Evolutionary conservation across 2,329 filamentous ascomycete species (phyloP), one percentile per base, ranked within the genome.

Genomic region (Pestalotiopsis sp.): DNA sequence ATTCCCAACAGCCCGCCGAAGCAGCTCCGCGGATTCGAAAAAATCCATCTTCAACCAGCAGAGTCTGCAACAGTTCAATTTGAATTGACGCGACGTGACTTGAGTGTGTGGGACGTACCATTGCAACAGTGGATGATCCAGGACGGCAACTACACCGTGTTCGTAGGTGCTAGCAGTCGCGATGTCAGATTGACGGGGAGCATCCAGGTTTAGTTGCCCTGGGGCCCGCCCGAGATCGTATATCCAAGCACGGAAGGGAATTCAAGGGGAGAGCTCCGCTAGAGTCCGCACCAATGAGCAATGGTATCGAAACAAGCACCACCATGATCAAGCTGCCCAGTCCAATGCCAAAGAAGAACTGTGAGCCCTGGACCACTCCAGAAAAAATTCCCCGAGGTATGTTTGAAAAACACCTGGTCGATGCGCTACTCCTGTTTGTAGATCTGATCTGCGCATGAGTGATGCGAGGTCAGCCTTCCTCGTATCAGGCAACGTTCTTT

Each of bases 41-140:
- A 92, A 78, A 81, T 89, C 6, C 78, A 79, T 17, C 75, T 92
- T 14, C 77, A 79, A 17, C 76, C 84, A 0, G 86, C 84, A 0
- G 82, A 85, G 69, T 85, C 79, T 9, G 76, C 82, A n/a, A 83
- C 78, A 1, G 84, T 89, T 3, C 81, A 77, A 0, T 86, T 92
- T 71, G 80, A 83, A 31, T 77, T 93, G 36, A 87, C 85, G 38
- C 82, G 88, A 65, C 84, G 88, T 64, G 91, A 92, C 77, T 71
- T 93, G 61, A 91, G 88, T 73, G 88, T 90, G 65, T 92, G 90
- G 90, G 87, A 92, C 76, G 81, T 85, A 0, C 79, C 80, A 0
- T 75, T 79, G 14, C 89, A 92, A 79, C 84, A 90, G 65, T 94
- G 91, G 91, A 74, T 84, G 3, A 76, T 88, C 61, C 85, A 86